phyloP scores from a whole-genome alignment of 2,329 filamentous ascomycete genomes.

The Calycina herbarum region DNA sequence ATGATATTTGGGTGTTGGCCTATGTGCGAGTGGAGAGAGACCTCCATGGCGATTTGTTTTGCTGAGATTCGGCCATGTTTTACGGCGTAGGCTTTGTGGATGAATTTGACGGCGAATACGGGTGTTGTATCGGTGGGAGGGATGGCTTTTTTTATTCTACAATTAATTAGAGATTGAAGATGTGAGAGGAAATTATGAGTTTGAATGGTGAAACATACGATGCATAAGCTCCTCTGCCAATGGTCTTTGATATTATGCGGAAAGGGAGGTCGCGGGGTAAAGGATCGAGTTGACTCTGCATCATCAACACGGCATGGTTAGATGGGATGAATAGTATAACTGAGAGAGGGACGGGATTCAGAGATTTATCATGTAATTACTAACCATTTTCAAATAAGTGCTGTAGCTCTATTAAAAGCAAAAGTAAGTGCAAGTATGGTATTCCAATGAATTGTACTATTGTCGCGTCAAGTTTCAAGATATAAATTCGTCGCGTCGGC shows the following conservation, averaged over 20 bases:
- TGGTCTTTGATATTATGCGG: slow-evolving; percentile 91
- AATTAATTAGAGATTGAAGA: neutral
- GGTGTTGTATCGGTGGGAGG: slow-evolving; percentile 69
- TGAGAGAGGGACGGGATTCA: no score
- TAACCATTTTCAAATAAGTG: slow-evolving; percentile 28
- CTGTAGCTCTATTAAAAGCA: neutral
- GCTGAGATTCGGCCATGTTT: slow-evolving; percentile 83
- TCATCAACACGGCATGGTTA: slow-evolving; percentile 34
- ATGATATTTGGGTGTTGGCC: slow-evolving; percentile 92
- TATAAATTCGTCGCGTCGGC: slow-evolving; percentile 25
- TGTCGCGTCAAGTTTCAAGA: slow-evolving; percentile 34
- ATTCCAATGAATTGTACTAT: slow-evolving; percentile 33
- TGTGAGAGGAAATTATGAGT: neutral
- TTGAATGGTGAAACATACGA: slow-evolving; percentile 60
- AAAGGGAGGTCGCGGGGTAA: slow-evolving; percentile 86
- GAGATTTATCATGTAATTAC: slow-evolving; percentile 20
- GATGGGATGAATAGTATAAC: slow-evolving; percentile 7
- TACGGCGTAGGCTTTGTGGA: slow-evolving; percentile 93
- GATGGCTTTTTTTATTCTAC: slow-evolving; percentile 76
- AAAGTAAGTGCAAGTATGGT: slow-evolving; percentile 9
- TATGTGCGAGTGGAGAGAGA: slow-evolving; percentile 84
- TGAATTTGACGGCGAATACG: slow-evolving; percentile 96
- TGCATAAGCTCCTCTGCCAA: slow-evolving; percentile 94
- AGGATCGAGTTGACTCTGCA: slow-evolving; percentile 86
- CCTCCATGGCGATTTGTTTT: slow-evolving; percentile 90